Evolutionary conservation across 805 yeast species (phyloP).

Genomic region (Schwanniomyces vanrijiae): DNA sequence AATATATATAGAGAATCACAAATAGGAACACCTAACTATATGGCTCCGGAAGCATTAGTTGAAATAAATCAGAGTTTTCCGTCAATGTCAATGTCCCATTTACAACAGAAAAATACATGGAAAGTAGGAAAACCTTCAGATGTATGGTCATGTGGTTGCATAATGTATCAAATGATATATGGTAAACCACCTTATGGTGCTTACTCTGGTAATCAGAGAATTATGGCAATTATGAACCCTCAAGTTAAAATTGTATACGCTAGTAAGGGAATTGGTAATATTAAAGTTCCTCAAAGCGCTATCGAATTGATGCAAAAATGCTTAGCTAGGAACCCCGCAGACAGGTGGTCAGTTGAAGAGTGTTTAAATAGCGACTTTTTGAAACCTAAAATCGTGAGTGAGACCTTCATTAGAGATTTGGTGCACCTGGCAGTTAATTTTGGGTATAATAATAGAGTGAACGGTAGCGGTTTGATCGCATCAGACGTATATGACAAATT

Average conservation of each 20-base stretch:
- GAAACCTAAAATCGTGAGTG: constrained; percentile 71
- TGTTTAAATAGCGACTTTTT: constrained; percentile 65
- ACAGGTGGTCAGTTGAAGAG: constrained; percentile 63
- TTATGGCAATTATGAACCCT: constrained; percentile 85
- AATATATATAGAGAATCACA: constrained; percentile 88
- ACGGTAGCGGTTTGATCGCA: constrained; percentile 40
- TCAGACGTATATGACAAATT: constrained; percentile 40
- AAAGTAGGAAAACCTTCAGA: constrained; percentile 94
- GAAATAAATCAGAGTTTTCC: constrained; percentile 47
- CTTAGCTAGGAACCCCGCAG: constrained; percentile 64
- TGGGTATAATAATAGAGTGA: constrained; percentile 50
- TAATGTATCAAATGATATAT: constrained; percentile 91
- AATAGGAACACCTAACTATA: constrained; percentile 93
- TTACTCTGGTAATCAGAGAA: constrained; percentile 71
- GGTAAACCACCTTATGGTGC: constrained; percentile 89
- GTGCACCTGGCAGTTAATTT: constrained; percentile 75
- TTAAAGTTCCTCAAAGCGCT: constrained; percentile 64
- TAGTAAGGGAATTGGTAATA: constrained; percentile 57
- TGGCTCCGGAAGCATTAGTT: constrained; percentile 94
- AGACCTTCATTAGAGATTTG: constrained; percentile 63
- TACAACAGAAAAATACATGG: constrained; percentile 41
- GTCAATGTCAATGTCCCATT: constrained; percentile 16
- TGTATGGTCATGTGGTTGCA: constrained; percentile 98
- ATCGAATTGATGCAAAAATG: constrained; percentile 74
- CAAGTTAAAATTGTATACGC: constrained; percentile 71